Evolutionary conservation across 208 protist species (phyloP), one percentile per base, ranked within the genome.

Genomic region (Leishmania braziliensis): DNA sequence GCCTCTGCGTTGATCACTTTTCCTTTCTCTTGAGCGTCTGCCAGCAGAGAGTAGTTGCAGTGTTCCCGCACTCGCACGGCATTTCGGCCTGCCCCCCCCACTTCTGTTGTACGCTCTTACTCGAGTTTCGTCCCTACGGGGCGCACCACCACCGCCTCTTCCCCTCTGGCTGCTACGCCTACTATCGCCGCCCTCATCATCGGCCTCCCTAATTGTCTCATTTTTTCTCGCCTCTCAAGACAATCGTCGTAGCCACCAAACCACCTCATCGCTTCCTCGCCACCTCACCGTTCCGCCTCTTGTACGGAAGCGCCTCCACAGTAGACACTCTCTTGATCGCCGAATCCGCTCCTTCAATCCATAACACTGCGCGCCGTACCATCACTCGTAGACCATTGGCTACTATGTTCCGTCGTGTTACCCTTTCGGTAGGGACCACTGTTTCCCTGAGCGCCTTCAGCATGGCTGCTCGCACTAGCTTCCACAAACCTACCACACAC

Each of bases 401-500:
- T 23, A 56, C 48, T 46, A 92, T 92, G 93, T 88, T 97, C 81
- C 93, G 93, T 33, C 88, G 88, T 48, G 87, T 80, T 18, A 74
- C 75, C 12, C 60, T 90, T 53, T 84, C 89, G 76, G 58, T 88
- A 26, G 84, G 86, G 48, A 66, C 80, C 50, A 66, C 77, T 43
- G 78, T 75, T 20, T 77, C 78, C 14, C 69, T 87, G 43, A 70
- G 81, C 18, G 81, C 86, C 48, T 70, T 91, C 20, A 73, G 43
- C 46, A 72, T 74, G 39, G 71, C 84, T 0, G 43, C 83, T 58
- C 95, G 95, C 71, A 70, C 81, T 14, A 86, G 88, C 1, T 85
- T 91, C 80, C 95, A 98, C 84, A 82, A 81, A 63, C 90, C 85
- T 20, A 98, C 95, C 26, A 85, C 82, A 9, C 95, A 98, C 81